These are phyloP conservation scores for Linnemannia schmuckeri DNA, from an alignment of 192 early-diverging fungal species.

Conservation along the genomic window DNA sequence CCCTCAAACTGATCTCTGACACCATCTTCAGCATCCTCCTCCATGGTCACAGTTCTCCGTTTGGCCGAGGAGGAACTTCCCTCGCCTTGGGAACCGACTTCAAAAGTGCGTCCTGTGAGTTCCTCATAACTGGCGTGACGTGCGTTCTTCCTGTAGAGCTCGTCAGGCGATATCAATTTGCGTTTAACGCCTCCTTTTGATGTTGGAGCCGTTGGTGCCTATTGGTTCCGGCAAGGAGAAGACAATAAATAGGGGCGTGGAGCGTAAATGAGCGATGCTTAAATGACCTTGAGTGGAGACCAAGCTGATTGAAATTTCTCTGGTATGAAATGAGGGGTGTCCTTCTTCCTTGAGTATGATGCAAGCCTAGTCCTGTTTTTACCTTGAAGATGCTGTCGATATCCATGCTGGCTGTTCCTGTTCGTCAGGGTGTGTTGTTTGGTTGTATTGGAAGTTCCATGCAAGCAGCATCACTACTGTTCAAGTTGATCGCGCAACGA, in stretches of 20 bases:
- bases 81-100: conserved; percentile 12
- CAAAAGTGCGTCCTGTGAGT: conserved; percentile 49
- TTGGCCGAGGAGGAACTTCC: conserved; percentile 32
- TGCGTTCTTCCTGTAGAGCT: conserved; percentile 51
- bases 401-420: conserved; percentile 26
- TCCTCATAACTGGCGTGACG: conserved; percentile 50
- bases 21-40: conserved; percentile 34
- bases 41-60: conserved; percentile 34
- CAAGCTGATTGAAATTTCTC: neutral
- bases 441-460: neutral
- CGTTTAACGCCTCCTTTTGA: conserved; percentile 42
- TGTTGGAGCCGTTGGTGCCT: conserved; percentile 54
- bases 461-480: neutral
- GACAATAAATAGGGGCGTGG: neutral
- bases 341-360: neutral
- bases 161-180: conserved; percentile 45
- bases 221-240: neutral
- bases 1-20: conserved; percentile 14
- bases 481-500: neutral
- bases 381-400: conserved; percentile 55
- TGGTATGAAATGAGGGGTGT: neutral
- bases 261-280: neutral
- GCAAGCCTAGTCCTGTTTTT: neutral
- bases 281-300: neutral
- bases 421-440: neutral